Evolutionary conservation across 2,329 filamentous ascomycete genomes (phyloP).

Genomic region (Lecanicillium sp.): DNA sequence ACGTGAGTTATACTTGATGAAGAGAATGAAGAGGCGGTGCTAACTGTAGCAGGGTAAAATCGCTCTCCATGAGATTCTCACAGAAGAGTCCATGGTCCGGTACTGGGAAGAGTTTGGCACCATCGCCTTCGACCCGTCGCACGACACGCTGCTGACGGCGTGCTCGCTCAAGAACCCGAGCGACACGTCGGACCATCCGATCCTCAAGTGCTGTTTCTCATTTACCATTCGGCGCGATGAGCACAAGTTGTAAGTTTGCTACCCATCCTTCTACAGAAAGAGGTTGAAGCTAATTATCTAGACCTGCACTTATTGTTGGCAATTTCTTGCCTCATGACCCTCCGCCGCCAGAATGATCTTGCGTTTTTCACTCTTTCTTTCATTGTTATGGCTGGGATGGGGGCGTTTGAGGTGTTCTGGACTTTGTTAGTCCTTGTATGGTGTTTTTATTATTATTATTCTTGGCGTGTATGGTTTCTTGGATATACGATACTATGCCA

Average conservation of each 20-base stretch:
- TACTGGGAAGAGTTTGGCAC: conserved; percentile 99
- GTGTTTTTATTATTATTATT: not conserved
- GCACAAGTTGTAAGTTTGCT: conserved; percentile 82
- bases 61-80: conserved; percentile 90
- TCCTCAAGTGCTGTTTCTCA: conserved; percentile 92
- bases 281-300: conserved; percentile 37
- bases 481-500: too few relatives aligned
- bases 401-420: not conserved
- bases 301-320: conserved; percentile 89
- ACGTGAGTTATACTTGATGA: conserved; percentile 54
- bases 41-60: conserved; percentile 70
- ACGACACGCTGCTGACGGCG: conserved; percentile 92
- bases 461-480: not conserved
- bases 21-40: conserved; percentile 13
- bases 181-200: conserved; percentile 59
- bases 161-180: conserved; percentile 84
- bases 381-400: not conserved
- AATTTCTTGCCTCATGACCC: conserved; percentile 90
- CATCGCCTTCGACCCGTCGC: conserved; percentile 89
- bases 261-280: not conserved
- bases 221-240: conserved; percentile 94
- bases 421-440: not conserved
- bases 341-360: conserved; percentile 19
- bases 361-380: not conserved
- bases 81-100: conserved; percentile 87